phyloP scores from a whole-genome alignment of 169 alveolate genomes.

The Toxoplasma gondii region DNA sequence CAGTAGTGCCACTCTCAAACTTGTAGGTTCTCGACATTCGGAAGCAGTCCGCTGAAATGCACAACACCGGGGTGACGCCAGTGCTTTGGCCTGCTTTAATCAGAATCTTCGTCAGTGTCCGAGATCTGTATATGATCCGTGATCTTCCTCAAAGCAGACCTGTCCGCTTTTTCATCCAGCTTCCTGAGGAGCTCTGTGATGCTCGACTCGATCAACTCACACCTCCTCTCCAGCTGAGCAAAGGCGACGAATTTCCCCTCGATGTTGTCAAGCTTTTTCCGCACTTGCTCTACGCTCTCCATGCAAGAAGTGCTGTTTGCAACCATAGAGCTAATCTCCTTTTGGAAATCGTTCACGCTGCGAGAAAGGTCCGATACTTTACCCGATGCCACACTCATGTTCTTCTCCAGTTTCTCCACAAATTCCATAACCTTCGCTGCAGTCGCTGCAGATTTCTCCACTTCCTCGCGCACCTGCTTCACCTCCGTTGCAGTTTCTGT shows the following conservation, averaged over 20 bases:
- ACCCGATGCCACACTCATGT: neutral
- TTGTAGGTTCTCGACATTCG: too few relatives aligned
- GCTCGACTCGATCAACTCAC: conserved; percentile 29
- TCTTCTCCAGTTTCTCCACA: neutral
- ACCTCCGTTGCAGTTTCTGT: conserved; percentile 7
- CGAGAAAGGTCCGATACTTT: neutral
- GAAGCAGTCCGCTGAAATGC: too few relatives aligned
- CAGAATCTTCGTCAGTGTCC: neutral
- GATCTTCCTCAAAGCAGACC: neutral
- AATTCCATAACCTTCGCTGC: neutral
- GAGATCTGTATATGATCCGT: neutral
- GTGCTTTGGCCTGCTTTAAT: too few relatives aligned
- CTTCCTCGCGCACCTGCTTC: neutral
- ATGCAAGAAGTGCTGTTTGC: neutral
- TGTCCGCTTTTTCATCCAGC: conserved; percentile 51
- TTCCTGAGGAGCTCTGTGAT: conserved; percentile 34
- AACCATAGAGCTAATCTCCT: neutral
- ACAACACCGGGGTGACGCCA: too few relatives aligned
- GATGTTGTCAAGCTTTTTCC: neutral
- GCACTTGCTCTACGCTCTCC: neutral
- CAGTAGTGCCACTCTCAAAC: too few relatives aligned
- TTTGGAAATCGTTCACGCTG: neutral
- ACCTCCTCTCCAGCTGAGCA: conserved; percentile 24
- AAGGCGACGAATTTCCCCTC: conserved; percentile 21
- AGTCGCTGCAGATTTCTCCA: neutral